A percentile compares a stretch with the other conserved stretches of the same genome.
Evolutionary conservation across 805 yeast species (phyloP).

Genomic region (Candida dajiaensis): DNA sequence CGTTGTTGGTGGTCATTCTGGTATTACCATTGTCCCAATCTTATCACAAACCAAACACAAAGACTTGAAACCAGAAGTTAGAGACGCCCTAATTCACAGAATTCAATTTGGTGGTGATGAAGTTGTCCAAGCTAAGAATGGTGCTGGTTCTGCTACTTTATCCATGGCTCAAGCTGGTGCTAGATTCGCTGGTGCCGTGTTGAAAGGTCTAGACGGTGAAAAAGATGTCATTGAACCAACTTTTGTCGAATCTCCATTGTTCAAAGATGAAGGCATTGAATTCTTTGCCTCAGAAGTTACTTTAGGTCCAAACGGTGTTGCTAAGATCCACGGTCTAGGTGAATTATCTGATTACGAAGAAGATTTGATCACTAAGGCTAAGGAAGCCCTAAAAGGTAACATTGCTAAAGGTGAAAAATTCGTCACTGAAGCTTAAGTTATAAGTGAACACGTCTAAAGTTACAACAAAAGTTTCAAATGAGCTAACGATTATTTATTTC

Average conservation of each 20-base stretch:
- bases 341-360: slow-evolving; percentile 71
- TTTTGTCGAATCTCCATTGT: slow-evolving; percentile 76
- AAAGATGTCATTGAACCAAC: slow-evolving; percentile 60
- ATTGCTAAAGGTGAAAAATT: slow-evolving; percentile 91
- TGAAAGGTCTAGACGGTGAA: slow-evolving; percentile 61
- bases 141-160: slow-evolving; percentile 90
- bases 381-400: slow-evolving; percentile 86
- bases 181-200: slow-evolving; percentile 59
- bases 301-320: slow-evolving; percentile 87
- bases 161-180: slow-evolving; percentile 94
- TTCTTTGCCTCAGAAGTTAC: slow-evolving; percentile 95
- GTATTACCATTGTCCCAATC: slow-evolving; percentile 92
- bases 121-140: slow-evolving; percentile 89
- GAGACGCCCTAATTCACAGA: slow-evolving; percentile 68
- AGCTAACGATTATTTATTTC: background rate
- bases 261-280: slow-evolving; percentile 80
- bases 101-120: slow-evolving; percentile 97
- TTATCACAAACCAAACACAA: slow-evolving; percentile 78
- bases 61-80: slow-evolving; percentile 56
- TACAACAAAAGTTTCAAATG: background rate
- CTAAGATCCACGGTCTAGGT: slow-evolving; percentile 75
- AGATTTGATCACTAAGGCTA: slow-evolving; percentile 73
- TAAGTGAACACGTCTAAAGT: background rate
- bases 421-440: slow-evolving; percentile 49
- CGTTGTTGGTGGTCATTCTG: slow-evolving; percentile 97